phyloP scores from a whole-genome alignment of 164 flowering plant genomes.

The Platanus orientalis region DNA sequence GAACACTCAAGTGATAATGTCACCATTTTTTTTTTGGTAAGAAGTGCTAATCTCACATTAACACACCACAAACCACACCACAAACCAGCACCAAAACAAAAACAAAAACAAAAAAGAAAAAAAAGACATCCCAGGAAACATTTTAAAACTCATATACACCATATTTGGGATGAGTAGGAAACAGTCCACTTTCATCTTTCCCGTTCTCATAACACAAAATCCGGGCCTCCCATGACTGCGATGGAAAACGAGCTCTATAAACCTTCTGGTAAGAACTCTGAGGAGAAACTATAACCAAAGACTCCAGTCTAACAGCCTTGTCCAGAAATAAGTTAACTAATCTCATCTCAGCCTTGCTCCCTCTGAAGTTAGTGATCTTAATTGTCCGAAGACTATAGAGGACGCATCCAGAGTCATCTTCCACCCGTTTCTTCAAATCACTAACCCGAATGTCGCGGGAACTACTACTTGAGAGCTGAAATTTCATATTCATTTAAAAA shows the following conservation, averaged over 20 bases:
- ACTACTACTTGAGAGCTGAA: no score
- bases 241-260: background rate
- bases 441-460: background rate
- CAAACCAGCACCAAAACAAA: no score
- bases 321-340: slow-evolving; percentile 12
- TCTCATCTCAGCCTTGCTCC: background rate
- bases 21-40: no score
- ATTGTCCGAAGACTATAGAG: slow-evolving; percentile 5
- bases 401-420: background rate
- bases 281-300: slow-evolving; percentile 7
- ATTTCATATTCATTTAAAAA: background rate
- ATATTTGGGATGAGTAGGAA: slow-evolving; percentile 5
- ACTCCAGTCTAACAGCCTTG: slow-evolving; percentile 6
- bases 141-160: background rate
- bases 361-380: slow-evolving; percentile 11
- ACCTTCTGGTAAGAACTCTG: background rate
- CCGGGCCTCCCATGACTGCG: background rate
- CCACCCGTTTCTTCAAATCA: background rate
- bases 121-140: no score
- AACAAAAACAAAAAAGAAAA: no score
- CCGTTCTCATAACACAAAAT: slow-evolving; percentile 1
- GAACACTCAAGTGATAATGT: no score
- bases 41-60: no score
- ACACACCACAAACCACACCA: no score
- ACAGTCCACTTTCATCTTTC: background rate